Percentiles rank a stretch among this genome's conserved stretches.
Evolutionary conservation across 139 green algal species (phyloP).

Genomic region (Ettlia oleoabundans): DNA sequence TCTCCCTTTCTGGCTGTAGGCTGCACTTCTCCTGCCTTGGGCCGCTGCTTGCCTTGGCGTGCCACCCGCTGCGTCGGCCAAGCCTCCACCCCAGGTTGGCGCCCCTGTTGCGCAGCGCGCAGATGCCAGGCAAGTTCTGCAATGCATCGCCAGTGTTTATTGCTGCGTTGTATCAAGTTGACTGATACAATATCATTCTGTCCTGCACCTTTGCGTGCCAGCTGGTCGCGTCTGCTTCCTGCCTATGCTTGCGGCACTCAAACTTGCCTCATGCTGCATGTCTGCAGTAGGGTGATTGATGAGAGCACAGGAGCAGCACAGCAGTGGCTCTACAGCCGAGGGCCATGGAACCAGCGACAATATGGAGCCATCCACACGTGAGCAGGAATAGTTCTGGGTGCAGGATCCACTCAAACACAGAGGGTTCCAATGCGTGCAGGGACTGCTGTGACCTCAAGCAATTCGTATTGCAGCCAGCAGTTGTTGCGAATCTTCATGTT

Average conservation of each 20-base stretch:
- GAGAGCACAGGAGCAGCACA: slow-evolving; percentile 30
- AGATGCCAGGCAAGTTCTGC: slow-evolving; percentile 5
- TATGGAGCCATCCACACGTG: slow-evolving; percentile 29
- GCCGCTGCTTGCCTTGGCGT: not conserved
- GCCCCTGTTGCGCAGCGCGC: not conserved
- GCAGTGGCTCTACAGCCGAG: slow-evolving; percentile 30
- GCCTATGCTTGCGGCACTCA: not conserved
- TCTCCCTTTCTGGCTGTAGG: not conserved
- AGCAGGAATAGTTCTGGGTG: too few species aligned
- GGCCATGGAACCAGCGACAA: slow-evolving; percentile 30
- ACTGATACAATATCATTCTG: too few species aligned
- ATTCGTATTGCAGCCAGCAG: too few species aligned
- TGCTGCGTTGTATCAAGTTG: too few species aligned
- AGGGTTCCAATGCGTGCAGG: too few species aligned
- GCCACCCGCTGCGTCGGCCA: slow-evolving; percentile 3
- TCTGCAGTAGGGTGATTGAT: slow-evolving; percentile 25
- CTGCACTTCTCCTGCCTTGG: slow-evolving; percentile 6
- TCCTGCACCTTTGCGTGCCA: not conserved
- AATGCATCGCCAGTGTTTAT: not conserved
- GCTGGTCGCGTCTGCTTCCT: not conserved
- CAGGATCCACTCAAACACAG: too few species aligned
- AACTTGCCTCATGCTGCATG: too few species aligned
- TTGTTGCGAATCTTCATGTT: too few species aligned
- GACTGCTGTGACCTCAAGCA: too few species aligned
- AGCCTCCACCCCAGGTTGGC: not conserved